Base-by-base conservation (phyloP, 2,329 filamentous ascomycete genomes). In the Ascosphaera acerosa region DNA sequence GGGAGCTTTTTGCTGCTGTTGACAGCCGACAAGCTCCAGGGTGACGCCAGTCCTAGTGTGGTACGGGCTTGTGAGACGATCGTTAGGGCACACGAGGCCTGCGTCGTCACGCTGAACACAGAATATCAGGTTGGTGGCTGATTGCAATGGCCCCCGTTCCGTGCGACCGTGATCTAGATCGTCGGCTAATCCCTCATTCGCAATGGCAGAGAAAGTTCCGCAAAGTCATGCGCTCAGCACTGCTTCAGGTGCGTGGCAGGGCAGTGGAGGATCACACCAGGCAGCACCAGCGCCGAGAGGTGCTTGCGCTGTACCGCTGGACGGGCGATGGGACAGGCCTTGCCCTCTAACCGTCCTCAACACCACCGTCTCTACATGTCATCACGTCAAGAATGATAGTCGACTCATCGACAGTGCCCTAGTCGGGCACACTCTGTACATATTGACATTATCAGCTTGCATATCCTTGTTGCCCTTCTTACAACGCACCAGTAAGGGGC, bases 41-140 rank as follows among this genome's bases (percentile, higher is more conserved):
- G 68, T 3, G 78, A 89, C 45, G 81, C 78, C 3, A 81, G 73
- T 29, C 67, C 76, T 1, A 81, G 70, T 44, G 78, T 91, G 12
- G 76, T 84, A 37, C 72, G 72, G 44, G 81, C 82, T 6, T 91
- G 81, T 50, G 81, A 91, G 59, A 87, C 77, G 3, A 90, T 91
- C 40, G 77, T 91, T 14, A 67, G 80, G 20, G 81, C 82, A 14
- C 81, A 91, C 46, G 82, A 92, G 52, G 81, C 80, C 15, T 91
- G 81, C 48, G 78, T 90, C 15, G 80, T 87, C 37, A 91, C 81
- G n/a, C 59, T 91, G 35, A 87, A 80, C 49, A 90, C 81, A 3
- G 81, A 91, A 52, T 92, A 91, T 53, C 81, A 90, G 65, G 78
- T 82, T 58, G 44, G 68, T 46, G 10, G 22, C 18, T 32, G 32